Base-by-base conservation (phyloP, 2,329 filamentous ascomycete species). In the Cladophialophora immunda region DNA sequence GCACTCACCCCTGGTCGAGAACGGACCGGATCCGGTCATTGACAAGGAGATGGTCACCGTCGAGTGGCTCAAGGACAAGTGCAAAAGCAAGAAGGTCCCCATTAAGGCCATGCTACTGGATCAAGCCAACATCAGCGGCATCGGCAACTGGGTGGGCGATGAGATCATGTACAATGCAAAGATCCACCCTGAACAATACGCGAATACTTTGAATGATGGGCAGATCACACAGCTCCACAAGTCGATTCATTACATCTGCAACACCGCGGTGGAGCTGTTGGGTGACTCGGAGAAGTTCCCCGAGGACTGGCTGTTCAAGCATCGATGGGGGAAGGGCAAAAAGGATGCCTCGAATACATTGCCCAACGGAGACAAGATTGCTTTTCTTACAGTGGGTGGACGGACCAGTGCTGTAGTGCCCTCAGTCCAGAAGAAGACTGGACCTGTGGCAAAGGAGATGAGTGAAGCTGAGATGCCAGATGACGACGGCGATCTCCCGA, bases 111-210 rank as follows among this genome's bases (percentile, higher is more conserved):
- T 97, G 22, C 82, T 99, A 13, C 84, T 98, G 3, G 92, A 98
- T 76, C 95, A 99, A 78, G 85, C 88, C 19, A 91, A 91, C 76
- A 91, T 98, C 68, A 95, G 92, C 74, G 95, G 95, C 7, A 92
- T 99, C 69, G 95, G 95, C 0, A 98, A 98, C 76, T 99, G 94
- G 94, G 94, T 99, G 62, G 93, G 90, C 0, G 95, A 99, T 76
- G 95, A 99, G 78, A 90, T 97, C 6, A 82, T 99, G 59, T 99
- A 94, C 75, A 90, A 98, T 72, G 91, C 95, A 4, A 89, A 86
- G 58, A 85, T 98, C 17, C 94, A 99, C 72, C 95, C 95, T 0
- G 94, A 97, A 77, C 93, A 97, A 76, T 96, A 96, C 80, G 93
- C 90, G 79, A 90, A 97, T 74, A 91, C 92, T 0, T 91, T 98